A percentile compares a stretch with the other conserved stretches of the same genome.
Evolutionary conservation across 257 asterid species (phyloP).

Genomic region (Plantago elongata): DNA sequence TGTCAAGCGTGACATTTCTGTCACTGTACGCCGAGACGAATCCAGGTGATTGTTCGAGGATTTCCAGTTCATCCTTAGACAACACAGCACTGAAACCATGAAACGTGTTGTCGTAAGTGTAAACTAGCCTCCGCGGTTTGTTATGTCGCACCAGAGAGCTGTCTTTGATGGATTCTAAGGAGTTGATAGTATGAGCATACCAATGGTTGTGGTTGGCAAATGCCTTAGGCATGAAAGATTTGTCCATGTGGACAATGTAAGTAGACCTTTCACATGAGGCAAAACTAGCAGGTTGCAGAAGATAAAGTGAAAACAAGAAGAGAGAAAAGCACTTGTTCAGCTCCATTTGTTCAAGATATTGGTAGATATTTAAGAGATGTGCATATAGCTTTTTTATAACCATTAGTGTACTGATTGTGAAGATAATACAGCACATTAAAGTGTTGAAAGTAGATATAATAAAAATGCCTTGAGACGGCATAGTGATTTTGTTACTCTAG

Average conservation of each 20-base stretch:
- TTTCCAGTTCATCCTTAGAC: slow-evolving; percentile 23
- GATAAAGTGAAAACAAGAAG: background rate
- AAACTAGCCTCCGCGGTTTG: slow-evolving; percentile 8
- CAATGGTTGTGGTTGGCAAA: slow-evolving; percentile 9
- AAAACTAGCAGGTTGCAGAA: background rate
- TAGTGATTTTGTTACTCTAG: no score
- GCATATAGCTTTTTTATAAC: no score
- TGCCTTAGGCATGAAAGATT: slow-evolving; percentile 3
- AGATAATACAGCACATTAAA: no score
- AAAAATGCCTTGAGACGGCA: no score
- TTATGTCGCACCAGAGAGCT: background rate
- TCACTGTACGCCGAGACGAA: slow-evolving; percentile 34
- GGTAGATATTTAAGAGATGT: no score
- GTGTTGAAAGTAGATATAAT: no score
- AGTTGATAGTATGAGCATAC: slow-evolving; percentile 9
- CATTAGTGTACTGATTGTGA: no score
- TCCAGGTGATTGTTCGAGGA: slow-evolving; percentile 23
- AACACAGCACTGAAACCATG: slow-evolving; percentile 35
- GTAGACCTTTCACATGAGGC: slow-evolving; percentile 1
- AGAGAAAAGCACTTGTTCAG: background rate
- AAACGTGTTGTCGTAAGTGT: slow-evolving; percentile 31
- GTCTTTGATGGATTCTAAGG: background rate
- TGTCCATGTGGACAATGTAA: slow-evolving; percentile 18
- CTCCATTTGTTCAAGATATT: no score
- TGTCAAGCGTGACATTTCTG: slow-evolving; percentile 22